Base-by-base conservation (phyloP, 2,329 filamentous ascomycete species). In the Sporothrix variecibatus region DNA sequence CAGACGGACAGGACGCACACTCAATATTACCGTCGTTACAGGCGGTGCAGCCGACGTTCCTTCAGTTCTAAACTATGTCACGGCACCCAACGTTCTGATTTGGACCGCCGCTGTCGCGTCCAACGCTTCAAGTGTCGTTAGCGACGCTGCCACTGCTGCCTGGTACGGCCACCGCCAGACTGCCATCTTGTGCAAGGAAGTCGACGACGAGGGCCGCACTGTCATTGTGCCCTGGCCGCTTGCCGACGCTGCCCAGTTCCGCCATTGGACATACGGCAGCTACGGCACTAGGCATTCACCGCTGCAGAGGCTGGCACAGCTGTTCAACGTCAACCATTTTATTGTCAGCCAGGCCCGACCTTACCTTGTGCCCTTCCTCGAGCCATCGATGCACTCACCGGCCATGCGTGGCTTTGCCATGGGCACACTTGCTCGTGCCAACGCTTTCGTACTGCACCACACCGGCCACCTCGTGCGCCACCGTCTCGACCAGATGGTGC, bases 291-390 rank as follows among this genome's bases (percentile, higher is more conserved):
- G 89, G 58, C 91, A 89, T 79, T 87, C 87, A 0, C 88, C 88
- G 1, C 87, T 96, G 0, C 87, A 90, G 72, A 89, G 93, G 53
- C 91, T 96, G 40, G 90, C 92, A 7, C 92, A 95, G 82, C 88
- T 95, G 12, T 96, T 96, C 87, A 97, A 97, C 80, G 93, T 97
- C 72, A 97, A 97, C 80, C 95, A 98, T 84, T 98, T 97, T 83
- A 94, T 98, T 77, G 91, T 98, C 77, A 96, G 93, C 77, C 95
- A 98, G 84, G 94, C 95, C 0, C 88, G 95, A 2, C 95, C 95
- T 0, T 97, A 97, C 81, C 86, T 97, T 20, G 91, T 95, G 38
- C 95, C 95, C 0, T 96, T 97, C 78, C 86, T 97, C 5, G 90
- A 92, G 75, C 92, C 91, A 64, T 93, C 95, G 78, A 90, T 95